These are phyloP conservation scores for Psilocybe azurescens DNA, from an alignment of 768 basidiomycete genomes.

Conservation along the genomic window DNA sequence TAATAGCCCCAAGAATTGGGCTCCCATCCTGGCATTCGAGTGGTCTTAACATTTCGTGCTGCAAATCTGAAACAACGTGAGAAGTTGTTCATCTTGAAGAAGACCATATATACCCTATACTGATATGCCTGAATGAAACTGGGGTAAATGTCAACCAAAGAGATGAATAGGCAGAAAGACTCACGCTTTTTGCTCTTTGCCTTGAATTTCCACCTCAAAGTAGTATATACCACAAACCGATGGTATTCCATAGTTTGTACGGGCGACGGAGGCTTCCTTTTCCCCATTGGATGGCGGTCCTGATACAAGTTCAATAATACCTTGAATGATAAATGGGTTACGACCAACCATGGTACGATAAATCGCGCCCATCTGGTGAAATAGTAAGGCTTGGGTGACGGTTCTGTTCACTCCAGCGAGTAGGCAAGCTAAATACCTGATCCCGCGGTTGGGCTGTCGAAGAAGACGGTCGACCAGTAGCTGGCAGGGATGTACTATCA, in stretches of 20 bases:
- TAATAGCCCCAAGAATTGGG: conserved; percentile 90
- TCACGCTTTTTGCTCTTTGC: conserved; percentile 83
- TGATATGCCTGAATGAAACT: conserved; percentile 67
- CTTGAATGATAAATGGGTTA: background rate
- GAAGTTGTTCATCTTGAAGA: background rate
- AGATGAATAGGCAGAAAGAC: conserved; percentile 27
- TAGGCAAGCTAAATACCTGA: conserved; percentile 64
- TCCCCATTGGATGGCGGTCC: conserved; percentile 66
- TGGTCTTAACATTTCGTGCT: conserved; percentile 64
- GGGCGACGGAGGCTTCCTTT: conserved; percentile 84
- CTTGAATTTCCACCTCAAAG: conserved; percentile 86
- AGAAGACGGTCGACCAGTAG: conserved; percentile 32
- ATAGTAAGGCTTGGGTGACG: conserved; percentile 64
- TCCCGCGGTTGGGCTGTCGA: conserved; percentile 37
- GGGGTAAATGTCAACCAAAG: conserved; percentile 19
- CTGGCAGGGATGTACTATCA: conserved; percentile 52
- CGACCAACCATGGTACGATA: conserved; percentile 67
- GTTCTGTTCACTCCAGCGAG: conserved; percentile 79
- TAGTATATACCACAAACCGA: conserved; percentile 92
- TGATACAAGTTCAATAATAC: conserved; percentile 16
- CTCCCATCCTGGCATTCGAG: conserved; percentile 88
- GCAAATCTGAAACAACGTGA: conserved; percentile 58
- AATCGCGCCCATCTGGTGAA: conserved; percentile 73
- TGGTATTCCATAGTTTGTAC: conserved; percentile 80
- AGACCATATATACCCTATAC: conserved; percentile 63